Evolutionary conservation across 129 eudicot genomes (phyloP).

Genomic region (carrot (Daucus carota)): DH1_v3.0 NC_030383.2:57877001-57877500

Average conservation of each 20-base stretch:
- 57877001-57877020: neutral
- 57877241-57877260: neutral
- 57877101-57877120: neutral
- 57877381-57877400: constrained; percentile 45
- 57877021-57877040: neutral
- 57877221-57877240: too few relatives aligned
- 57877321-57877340: too few relatives aligned
- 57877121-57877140: neutral
- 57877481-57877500: constrained; percentile 49
- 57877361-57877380: constrained; percentile 3
- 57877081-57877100: neutral
- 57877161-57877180: neutral
- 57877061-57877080: neutral
- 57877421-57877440: constrained; percentile 39
- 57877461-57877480: constrained; percentile 41
- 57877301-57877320: too few relatives aligned
- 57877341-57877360: neutral
- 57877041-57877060: neutral
- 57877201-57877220: neutral
- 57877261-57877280: neutral
- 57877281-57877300: neutral
- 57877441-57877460: constrained; percentile 35
- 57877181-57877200: neutral
- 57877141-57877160: neutral
- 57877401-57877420: constrained; percentile 45